Conservation (phyloP, 192 early-diverging fungal genomes). For the Backusella liffmaniae region DNA sequence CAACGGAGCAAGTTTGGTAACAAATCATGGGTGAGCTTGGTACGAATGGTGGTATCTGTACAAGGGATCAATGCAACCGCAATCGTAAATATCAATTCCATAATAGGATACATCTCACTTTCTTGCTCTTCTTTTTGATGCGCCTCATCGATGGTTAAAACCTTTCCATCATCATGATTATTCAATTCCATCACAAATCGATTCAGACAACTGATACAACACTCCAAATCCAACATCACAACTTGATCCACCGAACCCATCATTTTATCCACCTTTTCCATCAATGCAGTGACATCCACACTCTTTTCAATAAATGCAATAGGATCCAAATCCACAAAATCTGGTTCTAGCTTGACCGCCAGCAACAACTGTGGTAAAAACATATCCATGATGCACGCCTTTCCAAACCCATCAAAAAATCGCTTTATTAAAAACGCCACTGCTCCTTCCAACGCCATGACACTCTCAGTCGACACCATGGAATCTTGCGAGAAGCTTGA, state of each 20-base stretch:
- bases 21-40: constrained; percentile 26
- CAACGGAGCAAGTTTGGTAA: constrained; percentile 27
- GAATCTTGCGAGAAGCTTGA: constrained; percentile 32
- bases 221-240: constrained; percentile 28
- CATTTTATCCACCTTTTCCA: background rate
- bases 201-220: constrained; percentile 26
- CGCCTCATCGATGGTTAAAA: background rate
- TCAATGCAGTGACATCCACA: background rate
- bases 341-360: constrained; percentile 26
- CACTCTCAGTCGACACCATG: constrained; percentile 31
- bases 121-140: background rate
- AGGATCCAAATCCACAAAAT: constrained; percentile 34
- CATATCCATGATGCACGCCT: background rate
- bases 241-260: background rate
- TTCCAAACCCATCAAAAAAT: constrained; percentile 5
- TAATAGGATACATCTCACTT: background rate
- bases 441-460: constrained; percentile 7
- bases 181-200: constrained; percentile 20
- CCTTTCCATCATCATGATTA: background rate
- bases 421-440: constrained; percentile 16
- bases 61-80: constrained; percentile 30
- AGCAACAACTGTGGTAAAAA: constrained; percentile 21
- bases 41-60: constrained; percentile 27
- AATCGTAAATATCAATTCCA: constrained; percentile 24
- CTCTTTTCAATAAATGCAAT: constrained; percentile 15